Percentiles rank a stretch among this genome's conserved stretches.
Conservation (phyloP, 805 yeast species). For the Ogataea trehaloabstinens region DNA sequence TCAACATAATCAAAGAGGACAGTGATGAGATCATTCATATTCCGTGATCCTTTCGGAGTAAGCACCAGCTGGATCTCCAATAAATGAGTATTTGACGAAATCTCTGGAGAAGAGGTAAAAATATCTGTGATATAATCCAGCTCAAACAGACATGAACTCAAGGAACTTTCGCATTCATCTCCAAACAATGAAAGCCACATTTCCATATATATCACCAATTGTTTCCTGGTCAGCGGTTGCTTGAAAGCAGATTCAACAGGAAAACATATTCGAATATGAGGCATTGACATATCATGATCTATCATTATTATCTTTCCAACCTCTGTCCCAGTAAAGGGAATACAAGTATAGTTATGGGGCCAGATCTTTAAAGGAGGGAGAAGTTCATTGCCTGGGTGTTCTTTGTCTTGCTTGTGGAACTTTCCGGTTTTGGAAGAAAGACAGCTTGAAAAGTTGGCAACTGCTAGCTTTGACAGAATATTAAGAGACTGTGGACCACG, state of each 20-base stretch:
- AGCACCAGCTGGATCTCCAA: slow-evolving; percentile 51
- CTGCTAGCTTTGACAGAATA: slow-evolving; percentile 50
- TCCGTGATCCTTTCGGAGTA: slow-evolving; percentile 44
- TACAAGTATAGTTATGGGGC: slow-evolving; percentile 21
- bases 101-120: slow-evolving; percentile 34
- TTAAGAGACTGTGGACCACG: slow-evolving; percentile 68
- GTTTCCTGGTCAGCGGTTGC: slow-evolving; percentile 14
- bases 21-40: slow-evolving; percentile 33
- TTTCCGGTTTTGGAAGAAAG: not conserved
- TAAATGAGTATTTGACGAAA: slow-evolving; percentile 17
- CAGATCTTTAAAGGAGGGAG: slow-evolving; percentile 8
- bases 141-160: slow-evolving; percentile 39
- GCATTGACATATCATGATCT: slow-evolving; percentile 27
- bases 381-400: not conserved
- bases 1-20: slow-evolving; percentile 34
- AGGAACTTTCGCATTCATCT: slow-evolving; percentile 54
- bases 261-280: slow-evolving; percentile 45
- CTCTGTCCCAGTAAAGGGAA: slow-evolving; percentile 22
- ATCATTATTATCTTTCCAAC: slow-evolving; percentile 37
- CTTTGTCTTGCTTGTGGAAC: not conserved
- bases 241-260: slow-evolving; percentile 15
- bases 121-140: slow-evolving; percentile 37
- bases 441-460: slow-evolving; percentile 35
- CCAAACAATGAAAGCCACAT: slow-evolving; percentile 63
- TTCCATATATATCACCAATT: slow-evolving; percentile 31